Base-by-base conservation (phyloP, 768 basidiomycete species). In the Rhizopogon sp. region DNA sequence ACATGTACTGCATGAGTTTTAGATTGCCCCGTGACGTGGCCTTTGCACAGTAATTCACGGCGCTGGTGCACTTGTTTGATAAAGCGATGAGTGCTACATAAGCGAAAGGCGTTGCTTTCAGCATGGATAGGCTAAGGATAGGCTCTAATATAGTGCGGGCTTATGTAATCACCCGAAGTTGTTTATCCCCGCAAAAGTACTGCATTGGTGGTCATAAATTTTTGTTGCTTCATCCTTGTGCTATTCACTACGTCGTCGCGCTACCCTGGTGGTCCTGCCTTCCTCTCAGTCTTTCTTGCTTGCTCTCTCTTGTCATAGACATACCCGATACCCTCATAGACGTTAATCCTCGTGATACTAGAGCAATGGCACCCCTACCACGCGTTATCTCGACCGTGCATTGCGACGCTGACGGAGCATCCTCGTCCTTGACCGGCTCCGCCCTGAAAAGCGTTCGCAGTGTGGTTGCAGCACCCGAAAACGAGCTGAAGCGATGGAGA, bases 1-100 rank as follows among this genome's bases (percentile, higher is more conserved):
- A 93, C 64, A 98, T 98, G 96, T 98, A 95, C 70, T 95, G 96
- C 70, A 81, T 99, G 53, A 88, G 88, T 69, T 98, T 99, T 77
- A 70, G 82, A 59, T 74, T 91, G 8, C 85, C 87, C 17, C 66
- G 66, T 43, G 69, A 64, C 39, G 74, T 76, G 8, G 79, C 78
- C 5, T 74, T 68, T 50, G 66, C 50, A 16, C 46, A 52, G 22
- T 64, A 51, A 64, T 55, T 39, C 39, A 52, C 43, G 28, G 50
- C 43, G 31, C 45, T 20, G 51, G n/a, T 20, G 10, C 6, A 31
- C 44, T 29, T 50, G 43, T 29, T 52, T 52, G 44, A 50, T 25
- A 20, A 50, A 10, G 51, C 44, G 10, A 35, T 31, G 25, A 17
- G 28, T 16, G 8, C 16, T 29, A 17, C 31, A 25, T 13, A 47